Evolutionary conservation across 2,329 filamentous ascomycete species (phyloP), one percentile per base, ranked within the genome.

Genomic region (Sporothrix globosa): DNA sequence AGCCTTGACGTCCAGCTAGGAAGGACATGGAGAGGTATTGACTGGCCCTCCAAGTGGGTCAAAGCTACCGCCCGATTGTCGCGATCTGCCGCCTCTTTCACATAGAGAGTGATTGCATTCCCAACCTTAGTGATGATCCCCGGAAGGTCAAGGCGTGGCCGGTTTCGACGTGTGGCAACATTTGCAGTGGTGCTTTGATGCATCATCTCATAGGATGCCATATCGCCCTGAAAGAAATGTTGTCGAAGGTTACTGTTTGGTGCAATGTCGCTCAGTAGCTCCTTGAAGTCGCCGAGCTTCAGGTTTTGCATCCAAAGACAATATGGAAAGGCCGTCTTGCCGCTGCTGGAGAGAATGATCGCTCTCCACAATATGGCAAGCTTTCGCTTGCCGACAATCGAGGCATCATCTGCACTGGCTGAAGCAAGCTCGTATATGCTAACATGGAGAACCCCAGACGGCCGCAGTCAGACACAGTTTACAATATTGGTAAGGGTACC

Each of bases 301-400:
- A 93, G 81, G 34, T 83, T 82, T 70, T 85, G 87, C 69, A 92
- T 86, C 78, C 91, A 92, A 50, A 86, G 83, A 75, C 87, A 91
- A 76, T 93, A 93, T 0, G 90, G 90, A 73, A 88, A 90, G 21
- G 87, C 80, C 0, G 90, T 91, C 73, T 82, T 79, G 30, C 84
- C 86, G 56, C 90, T 79, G 70, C 88, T 88, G 10, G 90, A 92
- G 9, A 88, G 80, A 70, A 91, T 86, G 73, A 92, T 86, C 2
- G 89, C 89, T 67, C 86, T 85, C 91, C 91, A 93, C 65, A 91
- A 78, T 7, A 86, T 83, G 1, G 87, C 86, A 85, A 87, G 90
- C 78, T 86, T 86, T 69, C 83, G 71, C 71, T 77, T 76, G 67
- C 76, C 77, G 27, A 73, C 77, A 74, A 70, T 81, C 75, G 78